Base-by-base conservation (phyloP, 257 asterid species). In the Nicotiana undulata region DNA sequence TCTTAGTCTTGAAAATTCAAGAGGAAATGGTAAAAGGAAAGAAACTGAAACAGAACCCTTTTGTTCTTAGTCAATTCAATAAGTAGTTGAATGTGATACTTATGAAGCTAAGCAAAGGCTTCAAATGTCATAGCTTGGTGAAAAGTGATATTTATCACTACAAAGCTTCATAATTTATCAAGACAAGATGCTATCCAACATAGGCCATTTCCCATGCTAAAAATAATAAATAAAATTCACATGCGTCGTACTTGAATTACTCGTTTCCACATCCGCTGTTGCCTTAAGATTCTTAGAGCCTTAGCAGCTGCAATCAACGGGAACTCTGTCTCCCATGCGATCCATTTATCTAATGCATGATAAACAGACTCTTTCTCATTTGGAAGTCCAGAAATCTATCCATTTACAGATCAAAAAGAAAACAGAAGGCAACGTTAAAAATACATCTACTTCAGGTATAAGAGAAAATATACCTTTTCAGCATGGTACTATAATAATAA, bases 311-410 rank as follows among this genome's bases (percentile, higher is more conserved):
- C 98, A 86, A 93, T 85, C 84, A 92, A 79, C 11, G 99, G 99
- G 89, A 93, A 95, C 82, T 95, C 99, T 49, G 94, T 83, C 83
- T 95, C 99, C 98, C 98, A 95, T 76, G 98, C 99, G 84, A 91
- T 81, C 98, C 98, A 95, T 84, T 91, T 85, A 83, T 93, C 91
- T 51, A 95, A 86, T 26, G 97, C 92, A 79, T 93, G 87, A 81
- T 95, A 95, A 37, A 95, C 93, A 82, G 90, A 91, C 80, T 87
- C 97, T 83, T 91, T 95, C 87, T 95, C 99, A 86, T 87, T 86
- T 49, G 98, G 97, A 84, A 95, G 95, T 79, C 90, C 83, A 85
- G 91, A 91, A 31, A 93, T 87, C 99, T 95, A 88, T 82, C 74
- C 82, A 59, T 75, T 74, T 29, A 68, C 80, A 82, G 44, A 34